Evolutionary conservation across 2,329 filamentous ascomycete species (phyloP).

Genomic region (Clarireedia hainanense): DNA sequence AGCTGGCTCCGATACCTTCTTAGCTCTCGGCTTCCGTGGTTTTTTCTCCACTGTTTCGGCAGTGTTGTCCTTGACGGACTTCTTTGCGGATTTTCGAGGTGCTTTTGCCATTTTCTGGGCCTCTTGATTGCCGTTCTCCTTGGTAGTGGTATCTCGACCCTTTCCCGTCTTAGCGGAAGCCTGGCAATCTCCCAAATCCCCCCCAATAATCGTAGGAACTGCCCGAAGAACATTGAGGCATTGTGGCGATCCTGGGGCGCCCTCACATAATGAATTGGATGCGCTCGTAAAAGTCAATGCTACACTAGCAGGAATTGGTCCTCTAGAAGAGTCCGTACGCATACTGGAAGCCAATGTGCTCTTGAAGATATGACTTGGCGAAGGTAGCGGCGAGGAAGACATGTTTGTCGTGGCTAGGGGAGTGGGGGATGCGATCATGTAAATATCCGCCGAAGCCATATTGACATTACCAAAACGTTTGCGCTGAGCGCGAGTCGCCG

Average conservation of each 20-base stretch:
- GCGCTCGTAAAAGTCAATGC: conserved; percentile 36
- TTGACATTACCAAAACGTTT: conserved; percentile 17
- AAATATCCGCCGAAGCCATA: conserved; percentile 33
- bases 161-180: conserved; percentile 21
- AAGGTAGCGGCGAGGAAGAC: conserved; percentile 35
- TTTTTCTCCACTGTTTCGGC: conserved; percentile 10
- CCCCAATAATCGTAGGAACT: not conserved
- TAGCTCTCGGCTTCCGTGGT: conserved; percentile 16
- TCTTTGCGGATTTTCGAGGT: conserved; percentile 13
- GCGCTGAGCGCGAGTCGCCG: conserved; percentile 19
- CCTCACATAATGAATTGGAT: conserved; percentile 22
- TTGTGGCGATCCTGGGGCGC: conserved; percentile 2
- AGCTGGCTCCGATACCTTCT: conserved; percentile 14
- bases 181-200: conserved; percentile 23
- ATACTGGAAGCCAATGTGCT: conserved; percentile 28
- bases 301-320: conserved; percentile 32
- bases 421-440: conserved; percentile 18
- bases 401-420: conserved; percentile 16
- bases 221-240: conserved; percentile 4
- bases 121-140: conserved; percentile 5
- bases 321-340: conserved; percentile 32
- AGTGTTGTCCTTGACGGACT: conserved; percentile 7
- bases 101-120: conserved; percentile 20
- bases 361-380: conserved; percentile 41
- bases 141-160: conserved; percentile 6